These are phyloP conservation scores for Aspergillus sp. DNA, from an alignment of 2,329 filamentous ascomycete species.

Conservation along the genomic window DNA sequence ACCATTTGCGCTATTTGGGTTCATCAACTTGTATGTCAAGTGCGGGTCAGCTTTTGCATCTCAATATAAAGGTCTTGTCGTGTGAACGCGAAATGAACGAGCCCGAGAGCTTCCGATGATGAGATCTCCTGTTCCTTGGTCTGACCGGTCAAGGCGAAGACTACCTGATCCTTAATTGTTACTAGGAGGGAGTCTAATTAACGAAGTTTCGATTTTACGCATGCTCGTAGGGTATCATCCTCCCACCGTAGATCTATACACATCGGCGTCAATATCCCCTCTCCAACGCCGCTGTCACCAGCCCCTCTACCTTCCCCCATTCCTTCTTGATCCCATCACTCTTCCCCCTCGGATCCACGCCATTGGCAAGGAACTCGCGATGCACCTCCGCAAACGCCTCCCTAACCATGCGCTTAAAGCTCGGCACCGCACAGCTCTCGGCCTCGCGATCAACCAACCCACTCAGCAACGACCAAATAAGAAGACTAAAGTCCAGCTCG, in stretches of 20 bases:
- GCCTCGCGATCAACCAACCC: conserved; percentile 24
- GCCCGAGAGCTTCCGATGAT: conserved; percentile 14
- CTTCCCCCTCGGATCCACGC: conserved; percentile 25
- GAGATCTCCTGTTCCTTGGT: conserved; percentile 11
- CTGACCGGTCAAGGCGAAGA: conserved; percentile 3
- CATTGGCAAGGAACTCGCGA: conserved; percentile 25
- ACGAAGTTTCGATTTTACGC: conserved; percentile 18
- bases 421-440: conserved; percentile 29
- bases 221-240: neutral
- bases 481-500: conserved; percentile 28
- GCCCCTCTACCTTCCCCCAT: conserved; percentile 50
- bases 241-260: neutral
- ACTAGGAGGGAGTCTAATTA: conserved; percentile 20
- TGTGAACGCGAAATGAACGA: conserved; percentile 24
- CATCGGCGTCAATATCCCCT: conserved; percentile 19
- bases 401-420: conserved; percentile 27
- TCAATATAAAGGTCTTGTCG: conserved; percentile 42
- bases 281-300: conserved; percentile 27
- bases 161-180: conserved; percentile 15
- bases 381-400: conserved; percentile 27
- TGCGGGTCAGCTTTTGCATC: conserved; percentile 40
- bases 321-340: conserved; percentile 34
- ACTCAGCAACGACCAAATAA: conserved; percentile 35
- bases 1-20: conserved; percentile 26
- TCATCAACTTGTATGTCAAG: conserved; percentile 41